Evolutionary conservation across 1,139 yeast genomes (phyloP), one percentile per base, ranked within the genome.

Genomic region (Magnusiomyces fungicola): DNA sequence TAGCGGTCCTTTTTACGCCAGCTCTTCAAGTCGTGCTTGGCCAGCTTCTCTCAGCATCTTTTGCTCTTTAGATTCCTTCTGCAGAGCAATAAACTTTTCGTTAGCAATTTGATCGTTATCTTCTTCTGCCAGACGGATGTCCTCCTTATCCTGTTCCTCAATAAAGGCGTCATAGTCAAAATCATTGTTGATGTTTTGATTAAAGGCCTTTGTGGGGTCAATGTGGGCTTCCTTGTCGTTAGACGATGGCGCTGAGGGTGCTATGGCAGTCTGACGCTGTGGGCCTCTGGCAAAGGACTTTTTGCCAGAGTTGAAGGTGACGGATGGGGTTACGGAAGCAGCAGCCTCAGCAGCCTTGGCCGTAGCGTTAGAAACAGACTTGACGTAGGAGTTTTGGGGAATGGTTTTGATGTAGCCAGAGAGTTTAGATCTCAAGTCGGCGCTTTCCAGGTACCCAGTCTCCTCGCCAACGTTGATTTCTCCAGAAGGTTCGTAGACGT

Each of bases 161-260:
- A 55, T 55, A 39, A 55, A 55, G 33, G 50, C 33, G 43, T 55
- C 58, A 36, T 51, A 52, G 29, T 55, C 57, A 46, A 55, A 55
- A 18, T 55, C 52, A 33, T 49, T 47, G 42, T 55, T 51, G 32
- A 55, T 53, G 44, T 55, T 54, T 14, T 50, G 45, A 19, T 53
- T 50, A 16, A 47, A 46, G 1, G 54, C 48, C 33, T 44, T 36
- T 14, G 53, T 22, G 6, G 53, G 53, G 16, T 42, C 34, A n/a
- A n/a, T n/a, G n/a, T n/a, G n/a, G n/a, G n/a, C n/a, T n/a, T n/a
- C n/a, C n/a, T n/a, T n/a, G n/a, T n/a, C n/a, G n/a, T n/a, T n/a
- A 19, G 46, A 29, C 18, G 29, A 19, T 21, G 14, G 7, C 9
- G 39, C 24, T 10, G 23, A 10, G 4, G 42, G 23, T 10, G 27